Evolutionary conservation across 1,139 yeast genomes (phyloP).

Genomic region (Suhomyces chickasaworum): DNA sequence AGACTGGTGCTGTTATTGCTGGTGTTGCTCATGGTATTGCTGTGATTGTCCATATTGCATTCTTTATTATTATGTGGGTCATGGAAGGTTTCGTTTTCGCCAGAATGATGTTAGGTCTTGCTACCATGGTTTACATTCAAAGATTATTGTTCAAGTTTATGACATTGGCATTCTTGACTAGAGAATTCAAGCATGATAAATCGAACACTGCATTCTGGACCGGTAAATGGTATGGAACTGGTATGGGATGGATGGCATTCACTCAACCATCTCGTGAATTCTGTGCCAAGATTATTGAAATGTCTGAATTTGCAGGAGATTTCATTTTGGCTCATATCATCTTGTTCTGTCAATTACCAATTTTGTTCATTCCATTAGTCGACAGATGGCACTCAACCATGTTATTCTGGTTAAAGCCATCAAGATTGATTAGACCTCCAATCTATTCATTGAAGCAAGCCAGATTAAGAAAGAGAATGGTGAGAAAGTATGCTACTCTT

Average conservation of each 20-base stretch:
- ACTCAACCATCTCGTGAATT: constrained; percentile 97
- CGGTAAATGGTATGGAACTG: constrained; percentile 97
- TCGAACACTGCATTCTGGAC: constrained; percentile 99
- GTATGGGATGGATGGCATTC: constrained; percentile 93
- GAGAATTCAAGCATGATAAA: constrained; percentile 97
- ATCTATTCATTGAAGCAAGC: constrained; percentile 97
- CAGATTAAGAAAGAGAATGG: constrained; percentile 98
- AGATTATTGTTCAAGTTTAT: constrained; percentile 84
- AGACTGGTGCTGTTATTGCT: constrained; percentile 96
- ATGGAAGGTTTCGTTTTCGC: constrained; percentile 89
- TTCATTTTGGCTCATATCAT: constrained; percentile 88
- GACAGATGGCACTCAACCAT: constrained; percentile 98
- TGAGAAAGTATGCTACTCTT: constrained; percentile 85
- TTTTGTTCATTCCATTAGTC: constrained; percentile 79
- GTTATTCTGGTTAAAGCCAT: constrained; percentile 98
- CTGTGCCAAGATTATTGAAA: constrained; percentile 88
- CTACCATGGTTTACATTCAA: constrained; percentile 84
- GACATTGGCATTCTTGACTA: constrained; percentile 77
- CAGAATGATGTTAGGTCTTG: constrained; percentile 84
- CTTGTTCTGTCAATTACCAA: constrained; percentile 86
- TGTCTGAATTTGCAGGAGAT: constrained; percentile 97
- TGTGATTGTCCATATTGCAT: constrained; percentile 78
- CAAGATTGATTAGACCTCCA: constrained; percentile 98
- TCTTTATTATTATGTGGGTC: constrained; percentile 97
- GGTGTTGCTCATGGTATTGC: constrained; percentile 96